phyloP scores from a whole-genome alignment of 2,329 filamentous ascomycete genomes.

The Hypoxylon sp. region DNA sequence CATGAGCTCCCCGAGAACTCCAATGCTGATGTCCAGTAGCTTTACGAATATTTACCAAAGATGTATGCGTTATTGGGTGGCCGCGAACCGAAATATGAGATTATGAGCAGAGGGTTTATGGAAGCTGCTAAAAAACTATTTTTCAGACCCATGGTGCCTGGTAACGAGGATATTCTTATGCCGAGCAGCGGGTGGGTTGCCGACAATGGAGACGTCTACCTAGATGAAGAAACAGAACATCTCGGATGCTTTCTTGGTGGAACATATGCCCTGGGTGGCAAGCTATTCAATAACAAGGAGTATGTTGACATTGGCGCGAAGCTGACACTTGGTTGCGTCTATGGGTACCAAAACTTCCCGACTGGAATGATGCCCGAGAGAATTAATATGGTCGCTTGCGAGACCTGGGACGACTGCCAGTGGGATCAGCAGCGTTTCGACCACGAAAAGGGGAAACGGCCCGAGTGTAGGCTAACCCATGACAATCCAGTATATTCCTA shows the following conservation, averaged over 20 bases:
- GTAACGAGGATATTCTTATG: constrained; percentile 72
- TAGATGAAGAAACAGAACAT: constrained; percentile 66
- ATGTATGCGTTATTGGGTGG: constrained; percentile 77
- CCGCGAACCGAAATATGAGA: constrained; percentile 57
- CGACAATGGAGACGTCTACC: constrained; percentile 5
- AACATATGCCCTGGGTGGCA: constrained; percentile 77
- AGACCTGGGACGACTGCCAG: constrained; percentile 54
- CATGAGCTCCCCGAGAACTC: not conserved
- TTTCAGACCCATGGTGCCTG: constrained; percentile 75
- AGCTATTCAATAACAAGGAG: constrained; percentile 68
- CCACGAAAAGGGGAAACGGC: constrained; percentile 46
- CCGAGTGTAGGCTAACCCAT: constrained; percentile 44
- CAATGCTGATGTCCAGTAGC: constrained; percentile 4
- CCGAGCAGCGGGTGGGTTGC: constrained; percentile 64
- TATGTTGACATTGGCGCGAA: constrained; percentile 71
- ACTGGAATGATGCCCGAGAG: constrained; percentile 75
- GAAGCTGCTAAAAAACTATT: constrained; percentile 75
- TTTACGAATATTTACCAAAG: constrained; percentile 73
- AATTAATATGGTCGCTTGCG: constrained; percentile 64
- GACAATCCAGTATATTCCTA: not conserved
- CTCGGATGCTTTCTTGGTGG: constrained; percentile 80
- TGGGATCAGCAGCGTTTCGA: constrained; percentile 49
- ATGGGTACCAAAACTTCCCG: constrained; percentile 70
- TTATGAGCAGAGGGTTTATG: constrained; percentile 63
- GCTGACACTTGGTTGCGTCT: constrained; percentile 75